Evolutionary conservation across 1,284 basidiomycete genomes (phyloP).

Genomic region (Caloboletus firmus): DNA sequence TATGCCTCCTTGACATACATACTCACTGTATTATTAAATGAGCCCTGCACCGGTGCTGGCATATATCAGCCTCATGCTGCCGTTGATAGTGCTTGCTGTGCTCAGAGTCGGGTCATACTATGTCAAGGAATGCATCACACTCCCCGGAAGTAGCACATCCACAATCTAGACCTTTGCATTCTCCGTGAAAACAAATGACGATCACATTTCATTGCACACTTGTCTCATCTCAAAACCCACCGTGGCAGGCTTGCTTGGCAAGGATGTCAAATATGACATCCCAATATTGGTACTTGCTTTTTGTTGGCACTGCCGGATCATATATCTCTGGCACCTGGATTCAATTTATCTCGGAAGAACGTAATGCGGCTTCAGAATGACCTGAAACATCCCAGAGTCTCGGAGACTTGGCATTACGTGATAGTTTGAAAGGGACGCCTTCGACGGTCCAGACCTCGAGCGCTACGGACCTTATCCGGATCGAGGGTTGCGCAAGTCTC

Average conservation of each 20-base stretch:
- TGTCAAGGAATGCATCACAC: background rate
- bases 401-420: background rate
- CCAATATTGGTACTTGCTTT: background rate
- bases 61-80: too few species aligned
- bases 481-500: constrained; percentile 16
- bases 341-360: background rate
- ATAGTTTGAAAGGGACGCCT: background rate
- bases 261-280: background rate
- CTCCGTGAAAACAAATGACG: background rate
- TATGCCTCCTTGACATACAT: background rate
- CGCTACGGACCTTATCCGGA: constrained; percentile 12
- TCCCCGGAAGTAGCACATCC: background rate
- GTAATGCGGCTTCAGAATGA: background rate
- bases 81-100: background rate
- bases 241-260: background rate
- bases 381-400: background rate
- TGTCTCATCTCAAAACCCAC: background rate
- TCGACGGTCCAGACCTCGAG: constrained; percentile 11
- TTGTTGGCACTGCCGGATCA: background rate
- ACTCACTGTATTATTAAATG: constrained; percentile 6
- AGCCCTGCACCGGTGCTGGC: too few species aligned
- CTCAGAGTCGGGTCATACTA: background rate
- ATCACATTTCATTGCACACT: background rate
- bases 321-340: background rate
- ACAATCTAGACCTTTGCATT: background rate